Base-by-base conservation (phyloP, 2,329 filamentous ascomycete species). In the Macrophomina pseudophaseolina region DNA sequence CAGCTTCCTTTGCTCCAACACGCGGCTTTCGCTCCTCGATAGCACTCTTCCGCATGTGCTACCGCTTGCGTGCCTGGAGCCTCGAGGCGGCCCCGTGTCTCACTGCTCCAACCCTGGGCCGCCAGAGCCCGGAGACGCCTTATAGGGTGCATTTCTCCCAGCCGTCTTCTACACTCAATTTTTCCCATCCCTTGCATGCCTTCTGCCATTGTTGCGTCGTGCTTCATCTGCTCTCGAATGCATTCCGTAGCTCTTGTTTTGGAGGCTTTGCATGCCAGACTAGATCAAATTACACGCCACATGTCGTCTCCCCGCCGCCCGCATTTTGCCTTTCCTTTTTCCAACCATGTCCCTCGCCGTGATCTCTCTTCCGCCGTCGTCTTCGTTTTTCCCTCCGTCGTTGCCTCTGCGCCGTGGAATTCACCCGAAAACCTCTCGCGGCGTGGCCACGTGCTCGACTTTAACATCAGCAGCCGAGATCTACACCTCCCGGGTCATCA, bases 181-280 rank as follows among this genome's bases (percentile, higher is more conserved):
- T 54, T 32, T 35, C 16, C 33, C 18, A 59, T 59, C 64, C 64
- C 64, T 66, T 66, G 64, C 64, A 18, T 66, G 51, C 52, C n/a
- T 30, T 53, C 33, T 64, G n/a, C 38, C 53, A 54, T 59, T 49
- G 64, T 52, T 58, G 64, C 49, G 49, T 32, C 40, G 44, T 49
- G 58, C 18, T 56, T 65, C 51, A 38, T 38, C 51, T 30, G 14
- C 40, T 48, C 18, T n/a, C 38, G 64, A 32, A 3, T 30, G 32
- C 65, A 66, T 66, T 66, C 65, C 65, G 52, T 11, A 14, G 40
- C 32, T 18, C 54, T 66, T 60, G 54, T 60, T 66, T 60, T 66
- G 54, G 30, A 62, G 53, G 42, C 46, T 62, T 49, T 62, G 33
- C 65, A 66, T 66, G 46, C 65, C 65, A 66, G 23, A 54, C 23